Evolutionary conservation across 345 rosid species (phyloP), one percentile per base, ranked within the genome.

Genomic region (Camelina sativa): DNA sequence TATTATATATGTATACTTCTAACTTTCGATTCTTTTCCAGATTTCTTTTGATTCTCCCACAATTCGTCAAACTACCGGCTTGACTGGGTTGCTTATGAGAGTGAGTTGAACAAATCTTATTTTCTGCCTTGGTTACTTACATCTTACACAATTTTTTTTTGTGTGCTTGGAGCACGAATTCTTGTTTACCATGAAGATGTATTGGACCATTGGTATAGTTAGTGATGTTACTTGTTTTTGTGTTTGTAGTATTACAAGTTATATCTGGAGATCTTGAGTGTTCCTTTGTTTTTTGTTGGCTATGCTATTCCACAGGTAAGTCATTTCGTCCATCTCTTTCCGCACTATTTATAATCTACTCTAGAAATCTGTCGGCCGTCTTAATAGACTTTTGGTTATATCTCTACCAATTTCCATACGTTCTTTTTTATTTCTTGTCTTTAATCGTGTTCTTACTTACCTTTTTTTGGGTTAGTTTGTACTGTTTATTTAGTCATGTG

Each of bases 291-390:
- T 67, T 78, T 79, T 77, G 80, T 84, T 11, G 84, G 89, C 73
- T 83, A 67, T 74, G 84, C 70, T 76, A 81, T 93, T 78, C 98
- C 98, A 25, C 93, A 89, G 87, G 97, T 93, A 83, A 77, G 32
- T 65, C 28, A 22, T 52, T 44, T 46, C 13, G 28, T 65, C 37
- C 62, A 30, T 64, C 8, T 44, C 11, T 40, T 28, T 57, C 59
- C 15, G 9, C 48, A 40, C 25, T 54, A 11, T 52, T 51, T 52
- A 7, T 44, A 41, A 3, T 44, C 20, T 37, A 30, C 16, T 64
- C 52, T 54, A 34, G 22, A 47, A 4, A 17, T 20, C 32, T 37
- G 40, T 67, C 4, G 0, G 37, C 38, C 51, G 5, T 40, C 35
- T 40, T 40, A 17, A 40, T 54, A 17, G 55, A 44, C 64, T 69